Percentiles rank a stretch among this genome's conserved stretches.
phyloP scores from a whole-genome alignment of 2,329 filamentous ascomycete genomes.

The Colletotrichum sp. region DNA sequence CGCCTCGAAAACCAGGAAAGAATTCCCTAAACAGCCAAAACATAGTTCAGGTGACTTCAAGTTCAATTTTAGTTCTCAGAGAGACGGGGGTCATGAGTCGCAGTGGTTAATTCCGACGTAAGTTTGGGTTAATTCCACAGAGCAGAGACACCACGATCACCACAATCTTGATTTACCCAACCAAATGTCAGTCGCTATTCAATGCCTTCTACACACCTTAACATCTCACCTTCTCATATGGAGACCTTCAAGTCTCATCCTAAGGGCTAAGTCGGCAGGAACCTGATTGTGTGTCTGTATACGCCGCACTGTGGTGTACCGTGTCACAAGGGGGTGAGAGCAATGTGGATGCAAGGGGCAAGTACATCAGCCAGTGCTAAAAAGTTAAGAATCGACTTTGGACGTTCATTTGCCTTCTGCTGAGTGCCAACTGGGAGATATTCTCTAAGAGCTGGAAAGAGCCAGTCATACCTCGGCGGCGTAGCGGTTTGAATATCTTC shows the following conservation, averaged over 20 bases:
- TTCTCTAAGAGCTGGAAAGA: background rate
- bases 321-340: background rate
- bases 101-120: background rate
- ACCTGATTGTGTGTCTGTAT: rapidly evolving
- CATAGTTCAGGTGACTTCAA: background rate
- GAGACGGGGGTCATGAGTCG: background rate
- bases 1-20: no score
- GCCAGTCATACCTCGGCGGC: background rate
- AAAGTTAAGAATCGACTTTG: background rate
- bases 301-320: background rate
- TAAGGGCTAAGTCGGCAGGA: background rate
- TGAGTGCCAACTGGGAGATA: background rate
- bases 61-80: rapidly evolving
- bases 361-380: background rate
- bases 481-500: background rate
- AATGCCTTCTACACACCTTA: background rate
- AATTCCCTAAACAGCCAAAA: no score
- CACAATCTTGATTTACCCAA: background rate
- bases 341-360: background rate
- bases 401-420: background rate
- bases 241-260: background rate
- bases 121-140: background rate
- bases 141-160: background rate
- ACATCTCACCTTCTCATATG: background rate
- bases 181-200: background rate